Evolutionary conservation across 192 early-diverging fungal species (phyloP).

Genomic region (Backusella tuberculispora): DNA sequence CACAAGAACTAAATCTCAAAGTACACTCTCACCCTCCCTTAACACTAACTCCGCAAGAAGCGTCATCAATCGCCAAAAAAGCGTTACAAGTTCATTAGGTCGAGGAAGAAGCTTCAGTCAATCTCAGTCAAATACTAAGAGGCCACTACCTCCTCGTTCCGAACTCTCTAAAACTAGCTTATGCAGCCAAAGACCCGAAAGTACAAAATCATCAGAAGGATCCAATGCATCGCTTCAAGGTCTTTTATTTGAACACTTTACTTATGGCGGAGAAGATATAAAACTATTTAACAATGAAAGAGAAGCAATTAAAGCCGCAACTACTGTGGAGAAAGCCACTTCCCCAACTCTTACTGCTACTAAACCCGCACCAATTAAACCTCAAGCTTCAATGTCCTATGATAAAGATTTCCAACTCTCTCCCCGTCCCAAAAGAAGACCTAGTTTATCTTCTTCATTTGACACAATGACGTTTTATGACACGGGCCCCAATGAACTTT

Average conservation of each 20-base stretch:
- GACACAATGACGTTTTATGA: constrained; percentile 10
- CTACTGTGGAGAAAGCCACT: neutral
- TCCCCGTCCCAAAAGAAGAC: constrained; percentile 18
- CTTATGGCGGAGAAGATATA: constrained; percentile 26
- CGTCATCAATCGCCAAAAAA: neutral
- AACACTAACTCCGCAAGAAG: neutral
- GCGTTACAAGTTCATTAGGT: neutral
- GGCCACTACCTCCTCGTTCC: neutral
- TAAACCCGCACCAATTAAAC: neutral
- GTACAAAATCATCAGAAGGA: neutral
- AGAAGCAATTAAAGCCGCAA: neutral
- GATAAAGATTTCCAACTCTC: constrained; percentile 20
- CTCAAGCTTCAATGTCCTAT: neutral
- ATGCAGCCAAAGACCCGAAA: neutral
- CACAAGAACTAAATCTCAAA: neutral
- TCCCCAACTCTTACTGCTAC: neutral
- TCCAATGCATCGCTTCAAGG: neutral
- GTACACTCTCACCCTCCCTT: constrained; percentile 2
- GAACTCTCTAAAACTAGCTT: neutral
- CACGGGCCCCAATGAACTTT: neutral
- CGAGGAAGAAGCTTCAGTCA: neutral
- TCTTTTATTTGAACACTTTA: constrained; percentile 23
- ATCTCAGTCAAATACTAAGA: neutral
- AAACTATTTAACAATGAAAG: constrained; percentile 5
- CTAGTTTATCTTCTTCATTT: constrained; percentile 10